Percentiles rank a stretch among this genome's conserved stretches.
Conservation (phyloP, 1,139 yeast species). For the Lodderomyces margitis region DNA sequence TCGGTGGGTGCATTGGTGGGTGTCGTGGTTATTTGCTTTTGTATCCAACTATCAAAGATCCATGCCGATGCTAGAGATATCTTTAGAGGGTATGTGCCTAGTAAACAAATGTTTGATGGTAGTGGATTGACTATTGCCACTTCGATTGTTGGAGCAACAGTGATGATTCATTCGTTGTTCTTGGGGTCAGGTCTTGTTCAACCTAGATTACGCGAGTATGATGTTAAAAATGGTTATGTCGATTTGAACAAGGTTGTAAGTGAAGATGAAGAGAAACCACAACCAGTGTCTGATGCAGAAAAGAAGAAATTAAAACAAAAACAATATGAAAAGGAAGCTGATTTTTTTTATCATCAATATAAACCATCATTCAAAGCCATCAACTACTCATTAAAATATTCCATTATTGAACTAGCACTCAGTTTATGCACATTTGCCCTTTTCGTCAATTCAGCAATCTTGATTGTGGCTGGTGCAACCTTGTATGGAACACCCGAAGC, state of each 20-base stretch:
- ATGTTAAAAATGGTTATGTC: slow-evolving; percentile 49
- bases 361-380: slow-evolving; percentile 67
- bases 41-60: slow-evolving; percentile 60
- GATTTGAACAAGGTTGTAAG: slow-evolving; percentile 14
- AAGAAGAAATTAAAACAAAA: slow-evolving; percentile 12
- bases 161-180: slow-evolving; percentile 78
- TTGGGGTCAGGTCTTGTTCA: slow-evolving; percentile 77
- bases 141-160: slow-evolving; percentile 77
- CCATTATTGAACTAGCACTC: slow-evolving; percentile 62
- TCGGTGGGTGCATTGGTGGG: slow-evolving; percentile 66
- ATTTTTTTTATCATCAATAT: slow-evolving; percentile 42
- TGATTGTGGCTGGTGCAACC: slow-evolving; percentile 74
- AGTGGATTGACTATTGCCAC: slow-evolving; percentile 72
- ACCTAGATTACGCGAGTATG: slow-evolving; percentile 69
- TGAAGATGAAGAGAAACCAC: slow-evolving; percentile 2
- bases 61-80: slow-evolving; percentile 48
- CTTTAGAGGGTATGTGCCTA: slow-evolving; percentile 72
- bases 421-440: slow-evolving; percentile 73
- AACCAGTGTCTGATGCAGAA: not conserved
- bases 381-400: slow-evolving; percentile 61
- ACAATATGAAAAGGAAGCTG: slow-evolving; percentile 27
- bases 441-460: slow-evolving; percentile 75
- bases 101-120: slow-evolving; percentile 57
- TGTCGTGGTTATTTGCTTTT: slow-evolving; percentile 70
- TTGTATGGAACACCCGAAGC: slow-evolving; percentile 65